Evolutionary conservation across 495 filamentous ascomycete species (phyloP), one percentile per base, ranked within the genome.

Genomic region (Platismatia glauca): DNA sequence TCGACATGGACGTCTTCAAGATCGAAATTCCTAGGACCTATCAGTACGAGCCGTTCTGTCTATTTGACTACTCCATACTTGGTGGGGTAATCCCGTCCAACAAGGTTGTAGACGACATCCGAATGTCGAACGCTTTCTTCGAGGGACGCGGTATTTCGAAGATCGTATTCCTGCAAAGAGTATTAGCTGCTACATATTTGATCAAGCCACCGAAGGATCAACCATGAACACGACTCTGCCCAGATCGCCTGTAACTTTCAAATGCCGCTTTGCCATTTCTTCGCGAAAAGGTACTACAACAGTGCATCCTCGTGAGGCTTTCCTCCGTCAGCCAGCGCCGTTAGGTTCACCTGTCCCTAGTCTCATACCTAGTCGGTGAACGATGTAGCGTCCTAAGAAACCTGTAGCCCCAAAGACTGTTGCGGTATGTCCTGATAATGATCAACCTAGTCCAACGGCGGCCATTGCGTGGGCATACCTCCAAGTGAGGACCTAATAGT

Each of bases 381-480:
- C 94, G 75, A 99, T 95, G 75, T 99, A 99, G 69, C 94, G 87
- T 70, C 94, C 94, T 44, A 99, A 81, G 74, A 95, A 91, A 66
- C 94, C 94, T 48, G 93, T 96, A 65, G 95, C 95, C 75, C 94
- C 94, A 75, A 99, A 99, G 70, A 99, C 91, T 48, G 94, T 99
- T 39, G 88, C 92, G 63, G 91, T 97, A 75, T 97, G 90, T 59
- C 90, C 92, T 90, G 27, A n/a, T 41, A 18, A 29, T 29, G 33
- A 38, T 61, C 48, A 61, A 52, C 52, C 22, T 35, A 61, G n/a
- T 16, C n/a, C 39, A 2, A 5, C 24, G 24, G 46, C 35, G 29
- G 35, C 2, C 35, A 71, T 59, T 65, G 72, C 65, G 69, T 71
- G 63, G 58, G 60, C 60, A 72, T 86, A 93, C 89, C 89, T 87